These are phyloP conservation scores for Xylaria sp. DNA, from an alignment of 2,329 filamentous ascomycete species.

Conservation along the genomic window DNA sequence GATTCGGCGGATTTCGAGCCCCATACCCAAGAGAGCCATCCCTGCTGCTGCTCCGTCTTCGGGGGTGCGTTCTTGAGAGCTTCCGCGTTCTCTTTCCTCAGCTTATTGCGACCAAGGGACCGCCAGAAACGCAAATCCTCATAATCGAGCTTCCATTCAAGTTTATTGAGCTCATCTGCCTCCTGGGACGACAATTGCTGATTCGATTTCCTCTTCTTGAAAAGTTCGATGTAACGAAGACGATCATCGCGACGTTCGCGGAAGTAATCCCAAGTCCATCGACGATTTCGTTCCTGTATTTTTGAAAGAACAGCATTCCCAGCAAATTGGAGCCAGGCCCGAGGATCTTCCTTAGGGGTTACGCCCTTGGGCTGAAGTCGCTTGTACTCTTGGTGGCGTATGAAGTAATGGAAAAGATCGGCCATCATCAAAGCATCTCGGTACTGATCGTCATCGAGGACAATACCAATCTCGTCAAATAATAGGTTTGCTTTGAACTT, in stretches of 20 bases:
- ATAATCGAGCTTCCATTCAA: conserved; percentile 91
- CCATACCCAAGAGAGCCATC: conserved; percentile 94
- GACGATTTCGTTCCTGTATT: conserved; percentile 91
- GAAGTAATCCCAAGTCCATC: conserved; percentile 97
- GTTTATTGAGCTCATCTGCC: conserved; percentile 73
- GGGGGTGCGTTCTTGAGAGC: conserved; percentile 74
- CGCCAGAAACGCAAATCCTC: conserved; percentile 98
- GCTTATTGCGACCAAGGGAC: conserved; percentile 89
- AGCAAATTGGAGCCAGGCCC: conserved; percentile 92
- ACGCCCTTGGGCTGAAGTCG: conserved; percentile 85
- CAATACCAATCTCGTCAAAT: conserved; percentile 97
- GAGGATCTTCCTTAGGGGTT: conserved; percentile 86
- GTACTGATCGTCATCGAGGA: conserved; percentile 98
- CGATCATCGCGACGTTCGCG: conserved; percentile 91
- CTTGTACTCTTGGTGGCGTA: conserved; percentile 97
- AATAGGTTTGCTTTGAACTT: conserved; percentile 91
- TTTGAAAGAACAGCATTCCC: conserved; percentile 89
- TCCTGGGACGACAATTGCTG: conserved; percentile 78
- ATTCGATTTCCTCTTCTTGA: conserved; percentile 90
- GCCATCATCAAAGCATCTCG: conserved; percentile 98
- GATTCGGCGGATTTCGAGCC: conserved; percentile 73
- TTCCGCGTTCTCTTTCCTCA: conserved; percentile 93
- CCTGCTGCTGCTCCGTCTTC: conserved; percentile 74
- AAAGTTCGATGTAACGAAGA: conserved; percentile 87
- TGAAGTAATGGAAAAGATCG: conserved; percentile 97